Evolutionary conservation across 2,329 filamentous ascomycete genomes (phyloP).

Genomic region (Graphiopsis chlorocephala): DNA sequence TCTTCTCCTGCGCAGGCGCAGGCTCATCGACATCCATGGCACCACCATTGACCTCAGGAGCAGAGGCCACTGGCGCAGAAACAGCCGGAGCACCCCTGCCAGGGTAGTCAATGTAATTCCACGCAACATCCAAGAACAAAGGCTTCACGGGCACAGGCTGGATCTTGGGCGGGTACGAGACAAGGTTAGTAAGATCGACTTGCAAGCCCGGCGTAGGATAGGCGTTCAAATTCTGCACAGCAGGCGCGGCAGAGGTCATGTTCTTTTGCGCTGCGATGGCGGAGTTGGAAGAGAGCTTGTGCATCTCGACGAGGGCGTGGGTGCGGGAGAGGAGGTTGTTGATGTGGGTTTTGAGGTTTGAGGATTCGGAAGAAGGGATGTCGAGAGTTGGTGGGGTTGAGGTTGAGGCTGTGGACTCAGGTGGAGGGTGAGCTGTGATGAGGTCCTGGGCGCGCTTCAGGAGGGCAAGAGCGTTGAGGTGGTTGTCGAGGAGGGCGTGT

Average conservation of each 20-base stretch:
- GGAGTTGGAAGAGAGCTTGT: conserved; percentile 57
- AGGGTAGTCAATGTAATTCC: conserved; percentile 96
- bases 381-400: conserved; percentile 62
- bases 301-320: conserved; percentile 81
- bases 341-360: conserved; percentile 61
- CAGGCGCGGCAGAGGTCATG: conserved; percentile 51
- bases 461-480: conserved; percentile 80
- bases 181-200: conserved; percentile 74
- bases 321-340: conserved; percentile 73
- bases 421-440: conserved; percentile 38
- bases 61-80: conserved; percentile 23
- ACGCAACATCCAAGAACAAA: conserved; percentile 91
- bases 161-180: conserved; percentile 81
- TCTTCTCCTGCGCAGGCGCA: conserved; percentile 39
- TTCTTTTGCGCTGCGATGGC: conserved; percentile 47
- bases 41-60: conserved; percentile 24
- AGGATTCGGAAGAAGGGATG: conserved; percentile 58
- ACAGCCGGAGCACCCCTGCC: conserved; percentile 45
- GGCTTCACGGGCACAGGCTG: conserved; percentile 87
- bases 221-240: conserved; percentile 71
- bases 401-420: conserved; percentile 35
- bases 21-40: conserved; percentile 22
- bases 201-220: conserved; percentile 63
- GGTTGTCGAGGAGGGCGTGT: conserved; percentile 69
- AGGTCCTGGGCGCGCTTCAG: conserved; percentile 70